phyloP scores from a whole-genome alignment of 2,329 filamentous ascomycete genomes.

The Aplosporella prunicola region DNA sequence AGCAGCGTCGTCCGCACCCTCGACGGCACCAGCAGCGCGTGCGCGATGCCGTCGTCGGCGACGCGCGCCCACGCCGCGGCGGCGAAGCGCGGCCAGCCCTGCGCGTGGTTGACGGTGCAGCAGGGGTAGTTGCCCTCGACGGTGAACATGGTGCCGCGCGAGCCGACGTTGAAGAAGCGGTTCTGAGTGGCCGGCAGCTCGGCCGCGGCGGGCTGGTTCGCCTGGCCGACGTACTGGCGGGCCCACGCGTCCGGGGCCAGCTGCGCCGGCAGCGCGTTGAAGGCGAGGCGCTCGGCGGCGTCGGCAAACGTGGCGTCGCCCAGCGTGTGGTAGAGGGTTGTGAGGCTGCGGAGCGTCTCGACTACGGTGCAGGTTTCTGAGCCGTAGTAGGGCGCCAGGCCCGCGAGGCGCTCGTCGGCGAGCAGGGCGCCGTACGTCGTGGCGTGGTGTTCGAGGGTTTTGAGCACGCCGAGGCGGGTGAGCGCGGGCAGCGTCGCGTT shows the following conservation, averaged over 20 bases:
- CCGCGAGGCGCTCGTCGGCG: conserved; percentile 41
- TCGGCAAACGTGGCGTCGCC: conserved; percentile 43
- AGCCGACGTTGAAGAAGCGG: conserved; percentile 43
- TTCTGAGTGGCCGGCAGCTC: conserved; percentile 28
- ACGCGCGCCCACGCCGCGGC: conserved; percentile 35
- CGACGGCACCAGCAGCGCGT: conserved; percentile 42
- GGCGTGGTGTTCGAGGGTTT: conserved; percentile 41
- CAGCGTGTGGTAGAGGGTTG: conserved; percentile 42
- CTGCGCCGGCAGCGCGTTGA: conserved; percentile 46
- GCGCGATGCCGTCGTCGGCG: conserved; percentile 38
- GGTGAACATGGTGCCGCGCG: conserved; percentile 39
- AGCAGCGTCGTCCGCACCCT: conserved; percentile 28
- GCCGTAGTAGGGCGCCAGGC: conserved; percentile 33
- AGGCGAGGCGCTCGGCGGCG: conserved; percentile 42
- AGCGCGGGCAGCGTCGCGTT: conserved; percentile 34
- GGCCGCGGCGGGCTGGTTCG: conserved; percentile 44
- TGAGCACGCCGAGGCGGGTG: conserved; percentile 36
- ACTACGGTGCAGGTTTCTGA: conserved; percentile 44
- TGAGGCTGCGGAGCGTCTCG: conserved; percentile 43
- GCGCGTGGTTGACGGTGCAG: conserved; percentile 50
- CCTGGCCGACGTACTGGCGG: conserved; percentile 46
- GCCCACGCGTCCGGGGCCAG: conserved; percentile 47
- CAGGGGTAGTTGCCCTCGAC: conserved; percentile 44
- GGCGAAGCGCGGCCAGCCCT: conserved; percentile 48
- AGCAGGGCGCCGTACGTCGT: conserved; percentile 40